Evolutionary conservation across 2,329 filamentous ascomycete species (phyloP), one percentile per base, ranked within the genome.

Genomic region (Hypoxylon sp.): DNA sequence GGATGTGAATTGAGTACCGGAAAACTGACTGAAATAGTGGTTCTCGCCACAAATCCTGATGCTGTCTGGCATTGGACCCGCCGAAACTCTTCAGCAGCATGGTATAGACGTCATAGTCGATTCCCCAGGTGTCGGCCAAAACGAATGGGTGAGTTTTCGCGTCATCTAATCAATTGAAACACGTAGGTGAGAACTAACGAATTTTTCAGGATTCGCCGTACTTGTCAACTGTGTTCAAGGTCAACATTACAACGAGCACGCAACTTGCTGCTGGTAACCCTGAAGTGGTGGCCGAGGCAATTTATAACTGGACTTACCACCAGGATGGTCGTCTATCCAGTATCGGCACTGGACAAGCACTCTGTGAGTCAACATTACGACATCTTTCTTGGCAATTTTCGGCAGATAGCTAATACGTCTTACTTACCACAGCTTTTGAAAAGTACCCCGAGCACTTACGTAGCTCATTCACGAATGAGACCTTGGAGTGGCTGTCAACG

Each of bases 71-170:
- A 74, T 80, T 36, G 79, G 79, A 13, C 72, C 74, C 0, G 41
- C 63, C 0, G 65, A 58, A 2, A 56, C 78, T 9, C 73, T 80
- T 3, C 49, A 59, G 6, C 56, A 63, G n/a, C 63, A 73, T 30
- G 66, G 65, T 13, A 76, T 80, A 36, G 65, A 73, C 2, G 70
- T 76, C 7, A 41, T 76, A 4, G 62, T 74, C 13, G 74, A 80
- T 46, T 73, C 77, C 11, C 75, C 75, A 0, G 75, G 76, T 19
- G 79, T 80, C n/a, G 79, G 78, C 21, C 72, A 73, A 45, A 79
- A 79, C 57, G 60, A 2, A 62, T 74, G 38, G 64, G 65, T 10
- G 62, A 72, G n/a, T 58, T 67, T 13, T 17, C 38, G 60, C 5
- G 57, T 63, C 9, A 67, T 70, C 34, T 67, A 68, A 32, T 23